These are phyloP conservation scores for Cladorrhinum sp. DNA, from an alignment of 2,329 filamentous ascomycete genomes.

Conservation along the genomic window DNA sequence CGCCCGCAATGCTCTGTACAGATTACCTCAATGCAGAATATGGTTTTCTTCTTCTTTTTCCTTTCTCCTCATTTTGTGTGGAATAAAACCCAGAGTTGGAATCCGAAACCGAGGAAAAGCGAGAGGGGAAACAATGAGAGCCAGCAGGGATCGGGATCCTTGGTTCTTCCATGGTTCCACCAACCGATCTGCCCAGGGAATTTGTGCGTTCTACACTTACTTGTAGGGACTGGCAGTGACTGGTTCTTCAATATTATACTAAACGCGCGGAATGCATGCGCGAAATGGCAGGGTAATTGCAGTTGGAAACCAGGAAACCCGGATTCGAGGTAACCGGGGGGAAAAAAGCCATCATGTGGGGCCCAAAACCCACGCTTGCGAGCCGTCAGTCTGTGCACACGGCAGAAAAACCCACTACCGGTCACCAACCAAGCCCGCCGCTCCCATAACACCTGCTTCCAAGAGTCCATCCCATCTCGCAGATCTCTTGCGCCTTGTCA, in stretches of 20 bases:
- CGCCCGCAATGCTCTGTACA: not conserved
- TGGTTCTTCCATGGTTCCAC: not conserved
- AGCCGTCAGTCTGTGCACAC: conserved; percentile 7
- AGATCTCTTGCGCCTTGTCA: not conserved
- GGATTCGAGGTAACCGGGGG: not conserved
- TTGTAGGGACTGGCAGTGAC: no score
- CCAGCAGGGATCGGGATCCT: not conserved
- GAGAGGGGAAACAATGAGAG: not conserved
- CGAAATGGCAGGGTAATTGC: not conserved
- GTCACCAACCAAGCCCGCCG: not conserved
- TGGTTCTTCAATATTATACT: not conserved
- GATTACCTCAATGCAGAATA: not conserved
- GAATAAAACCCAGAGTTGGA: not conserved
- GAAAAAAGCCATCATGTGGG: not conserved
- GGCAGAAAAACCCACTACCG: not conserved
- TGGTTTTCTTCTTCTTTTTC: not conserved
- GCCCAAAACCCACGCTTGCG: not conserved
- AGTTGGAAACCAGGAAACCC: not conserved
- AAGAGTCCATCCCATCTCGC: not conserved
- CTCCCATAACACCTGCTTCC: not conserved
- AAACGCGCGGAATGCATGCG: not conserved
- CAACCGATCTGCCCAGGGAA: no score
- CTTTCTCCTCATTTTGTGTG: not conserved
- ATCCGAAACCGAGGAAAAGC: not conserved
- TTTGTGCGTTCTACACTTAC: no score